A percentile compares a stretch with the other conserved stretches of the same genome.
Evolutionary conservation across 495 filamentous ascomycete species (phyloP).

Genomic region (Aspergillus bridgeri): DNA sequence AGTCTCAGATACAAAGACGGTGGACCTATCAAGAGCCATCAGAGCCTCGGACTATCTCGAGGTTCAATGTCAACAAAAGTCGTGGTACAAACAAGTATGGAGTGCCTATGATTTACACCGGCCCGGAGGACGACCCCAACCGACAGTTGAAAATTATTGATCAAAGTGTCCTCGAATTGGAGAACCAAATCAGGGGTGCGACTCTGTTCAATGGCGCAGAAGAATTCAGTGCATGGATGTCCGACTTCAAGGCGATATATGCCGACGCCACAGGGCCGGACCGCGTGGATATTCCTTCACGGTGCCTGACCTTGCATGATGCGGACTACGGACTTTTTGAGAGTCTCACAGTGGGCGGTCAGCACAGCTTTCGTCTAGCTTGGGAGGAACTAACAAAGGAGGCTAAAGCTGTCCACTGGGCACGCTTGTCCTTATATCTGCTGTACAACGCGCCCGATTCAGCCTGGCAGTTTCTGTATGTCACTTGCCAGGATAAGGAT

Average conservation of each 20-base stretch:
- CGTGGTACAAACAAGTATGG: too few relatives aligned
- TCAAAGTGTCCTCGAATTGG: not conserved
- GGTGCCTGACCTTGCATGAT: constrained; percentile 13
- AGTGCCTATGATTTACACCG: too few relatives aligned
- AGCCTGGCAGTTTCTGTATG: constrained; percentile 45
- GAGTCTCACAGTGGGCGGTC: constrained; percentile 20
- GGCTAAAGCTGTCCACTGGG: constrained; percentile 44
- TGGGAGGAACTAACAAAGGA: constrained; percentile 35
- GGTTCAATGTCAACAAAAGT: too few relatives aligned
- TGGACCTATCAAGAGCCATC: too few relatives aligned
- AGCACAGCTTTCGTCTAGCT: constrained; percentile 34
- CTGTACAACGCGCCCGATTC: constrained; percentile 42
- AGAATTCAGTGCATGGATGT: constrained; percentile 19
- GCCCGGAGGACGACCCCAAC: too few relatives aligned
- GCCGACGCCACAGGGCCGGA: constrained; percentile 21
- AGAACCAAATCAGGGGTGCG: constrained; percentile 14
- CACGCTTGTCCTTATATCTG: constrained; percentile 48
- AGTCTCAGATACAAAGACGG: too few relatives aligned
- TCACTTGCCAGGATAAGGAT: constrained; percentile 38
- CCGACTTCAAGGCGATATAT: constrained; percentile 24
- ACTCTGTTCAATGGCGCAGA: constrained; percentile 6
- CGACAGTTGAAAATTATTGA: too few relatives aligned
- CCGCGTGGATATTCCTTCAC: constrained; percentile 10
- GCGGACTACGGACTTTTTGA: constrained; percentile 23
- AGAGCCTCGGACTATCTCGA: too few relatives aligned